Conservation (phyloP, 106 monocot species). For the Allium cepa region DNA sequence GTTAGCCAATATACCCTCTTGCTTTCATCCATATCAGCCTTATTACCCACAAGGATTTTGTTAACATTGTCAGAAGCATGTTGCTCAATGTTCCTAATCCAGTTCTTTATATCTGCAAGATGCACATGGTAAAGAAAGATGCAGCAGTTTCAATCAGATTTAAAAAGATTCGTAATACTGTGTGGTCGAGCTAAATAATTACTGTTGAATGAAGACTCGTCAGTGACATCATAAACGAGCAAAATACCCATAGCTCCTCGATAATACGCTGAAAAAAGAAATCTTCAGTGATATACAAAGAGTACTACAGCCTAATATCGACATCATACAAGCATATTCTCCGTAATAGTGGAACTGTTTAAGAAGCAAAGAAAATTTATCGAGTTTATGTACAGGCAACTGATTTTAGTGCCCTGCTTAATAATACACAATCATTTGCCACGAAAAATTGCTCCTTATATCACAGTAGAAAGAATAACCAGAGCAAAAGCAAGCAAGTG, state of each 20-base stretch:
- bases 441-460: not conserved
- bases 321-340: no score
- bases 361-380: no score
- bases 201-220: slow-evolving; percentile 82
- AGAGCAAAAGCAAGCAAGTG: not conserved
- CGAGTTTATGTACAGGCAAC: not conserved
- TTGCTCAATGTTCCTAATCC: slow-evolving; percentile 73
- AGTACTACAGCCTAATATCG: no score
- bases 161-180: not conserved
- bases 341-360: no score
- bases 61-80: slow-evolving; percentile 75
- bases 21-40: slow-evolving; percentile 83
- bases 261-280: slow-evolving; percentile 46
- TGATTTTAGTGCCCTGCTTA: not conserved
- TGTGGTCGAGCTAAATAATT: not conserved
- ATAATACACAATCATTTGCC: not conserved
- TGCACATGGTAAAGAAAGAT: not conserved
- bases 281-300: no score
- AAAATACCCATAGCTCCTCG: slow-evolving; percentile 78
- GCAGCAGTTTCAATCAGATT: not conserved
- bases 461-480: not conserved
- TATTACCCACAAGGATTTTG: slow-evolving; percentile 68
- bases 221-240: slow-evolving; percentile 70
- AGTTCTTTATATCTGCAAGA: slow-evolving; percentile 60
- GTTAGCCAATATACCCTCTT: slow-evolving; percentile 39